phyloP scores from a whole-genome alignment of 2,329 filamentous ascomycete species.

The Botrytis porri region DNA sequence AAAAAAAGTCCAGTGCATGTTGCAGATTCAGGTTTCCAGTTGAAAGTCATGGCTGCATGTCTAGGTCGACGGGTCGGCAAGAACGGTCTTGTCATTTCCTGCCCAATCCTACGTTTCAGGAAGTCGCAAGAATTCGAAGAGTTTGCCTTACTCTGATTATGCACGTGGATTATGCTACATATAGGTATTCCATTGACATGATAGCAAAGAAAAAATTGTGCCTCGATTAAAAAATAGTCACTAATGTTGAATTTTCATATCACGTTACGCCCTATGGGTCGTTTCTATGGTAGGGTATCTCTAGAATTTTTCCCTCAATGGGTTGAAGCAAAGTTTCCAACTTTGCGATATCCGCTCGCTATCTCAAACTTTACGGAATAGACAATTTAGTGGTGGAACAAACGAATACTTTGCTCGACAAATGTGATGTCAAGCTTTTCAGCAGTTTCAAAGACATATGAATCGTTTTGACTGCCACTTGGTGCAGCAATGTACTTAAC shows the following conservation, averaged over 20 bases:
- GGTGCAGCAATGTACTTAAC: conserved; percentile 96
- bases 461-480: conserved; percentile 83
- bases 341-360: conserved; percentile 24
- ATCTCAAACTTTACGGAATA: conserved; percentile 4
- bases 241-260: conserved; percentile 18
- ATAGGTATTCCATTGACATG: neutral
- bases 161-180: neutral
- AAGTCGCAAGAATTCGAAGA: neutral
- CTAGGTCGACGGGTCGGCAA: neutral
- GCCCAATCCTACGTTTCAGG: neutral
- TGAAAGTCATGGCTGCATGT: neutral
- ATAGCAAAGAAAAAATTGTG: neutral
- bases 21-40: neutral
- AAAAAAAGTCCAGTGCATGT: neutral
- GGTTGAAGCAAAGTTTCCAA: conserved; percentile 14
- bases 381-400: conserved; percentile 81
- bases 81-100: neutral
- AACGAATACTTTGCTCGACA: conserved; percentile 87
- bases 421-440: conserved; percentile 92
- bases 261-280: conserved; percentile 6
- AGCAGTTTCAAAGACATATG: conserved; percentile 78
- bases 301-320: conserved; percentile 9
- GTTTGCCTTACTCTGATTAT: neutral
- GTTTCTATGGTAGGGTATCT: conserved; percentile 24
- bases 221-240: neutral